Evolutionary conservation across 2,329 filamentous ascomycete species (phyloP).

Genomic region (Talaromyces sp.): DNA sequence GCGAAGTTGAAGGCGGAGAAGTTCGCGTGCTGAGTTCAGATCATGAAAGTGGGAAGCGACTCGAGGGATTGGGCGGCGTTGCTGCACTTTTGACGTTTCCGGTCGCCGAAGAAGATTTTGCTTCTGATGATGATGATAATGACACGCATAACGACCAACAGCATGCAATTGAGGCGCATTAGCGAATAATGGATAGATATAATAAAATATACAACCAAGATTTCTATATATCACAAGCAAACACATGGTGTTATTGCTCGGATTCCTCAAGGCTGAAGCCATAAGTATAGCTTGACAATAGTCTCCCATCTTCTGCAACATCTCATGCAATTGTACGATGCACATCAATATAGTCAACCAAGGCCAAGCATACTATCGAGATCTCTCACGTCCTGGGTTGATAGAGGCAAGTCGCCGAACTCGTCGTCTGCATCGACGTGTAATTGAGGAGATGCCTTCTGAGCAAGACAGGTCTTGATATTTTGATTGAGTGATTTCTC

Average conservation of each 20-base stretch:
- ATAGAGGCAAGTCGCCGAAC: conserved; percentile 12
- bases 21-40: conserved; percentile 84
- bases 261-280: too few relatives aligned
- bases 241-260: not conserved
- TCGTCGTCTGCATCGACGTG: conserved; percentile 11
- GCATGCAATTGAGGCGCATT: conserved; percentile 12
- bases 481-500: not conserved
- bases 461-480: not conserved
- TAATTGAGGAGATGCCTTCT: not conserved
- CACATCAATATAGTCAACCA: not conserved
- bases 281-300: not conserved
- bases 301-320: not conserved
- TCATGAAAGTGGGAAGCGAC: conserved; percentile 83
- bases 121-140: conserved; percentile 42
- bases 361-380: conserved; percentile 11
- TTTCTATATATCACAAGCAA: not conserved
- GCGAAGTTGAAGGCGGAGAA: conserved; percentile 73
- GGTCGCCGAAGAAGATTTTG: conserved; percentile 72
- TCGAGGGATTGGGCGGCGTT: conserved; percentile 80
- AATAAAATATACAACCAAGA: not conserved
- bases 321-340: not conserved
- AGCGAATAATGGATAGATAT: not conserved
- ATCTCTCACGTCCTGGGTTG: conserved; percentile 9
- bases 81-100: conserved; percentile 90
- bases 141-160: conserved; percentile 5